Base-by-base conservation (phyloP, 2,329 filamentous ascomycete species). In the Fusarium pseudocircinatum region DNA sequence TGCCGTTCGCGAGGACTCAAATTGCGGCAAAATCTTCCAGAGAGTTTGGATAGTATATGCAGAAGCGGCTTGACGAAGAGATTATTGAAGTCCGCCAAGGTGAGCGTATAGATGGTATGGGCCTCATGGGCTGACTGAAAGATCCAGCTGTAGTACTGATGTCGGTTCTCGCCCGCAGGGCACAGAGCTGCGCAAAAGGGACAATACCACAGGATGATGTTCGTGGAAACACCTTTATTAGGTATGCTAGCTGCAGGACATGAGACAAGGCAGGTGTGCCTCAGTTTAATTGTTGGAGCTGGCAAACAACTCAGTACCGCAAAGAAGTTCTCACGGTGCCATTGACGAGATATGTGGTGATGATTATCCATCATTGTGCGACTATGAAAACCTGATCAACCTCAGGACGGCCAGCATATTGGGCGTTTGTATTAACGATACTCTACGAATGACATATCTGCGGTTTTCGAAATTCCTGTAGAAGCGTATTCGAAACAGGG, bases 381-480 rank as follows among this genome's bases (percentile, higher is more conserved):
- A 90, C 75, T 96, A 94, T 79, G 93, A 95, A 49, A 82, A 84
- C 16, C 85, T 89, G 74, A 86, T 95, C 70, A 90, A 89, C 47
- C 84, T 87, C 14, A 86, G 96, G 67, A 88, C 94, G 74, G 89
- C 87, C 16, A 90, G 91, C 67, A 91, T 94, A 86, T 83, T 92
- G 15, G 94, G 92, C 24, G 93, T 94, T 8, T 88, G 92, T 75
- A 88, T 96, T 86, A 93, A 94, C 78, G 94, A 96, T 83, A 91
- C 92, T 42, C 85, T 96, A 60, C 90, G 94, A 16, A 77, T 95
- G 46, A 86, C 94, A 34, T 34, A 67, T 93, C 93, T 4, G 90
- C 94, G 0, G 91, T 94, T 24, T 84, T 90, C 47, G 88, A 88
- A 59, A 91, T 96, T 32, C 93, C 93, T 34, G 96, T 96, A 82